Evolutionary conservation across 1,284 basidiomycete genomes (phyloP), one percentile per base, ranked within the genome.

Genomic region (Athelia sp.): DNA sequence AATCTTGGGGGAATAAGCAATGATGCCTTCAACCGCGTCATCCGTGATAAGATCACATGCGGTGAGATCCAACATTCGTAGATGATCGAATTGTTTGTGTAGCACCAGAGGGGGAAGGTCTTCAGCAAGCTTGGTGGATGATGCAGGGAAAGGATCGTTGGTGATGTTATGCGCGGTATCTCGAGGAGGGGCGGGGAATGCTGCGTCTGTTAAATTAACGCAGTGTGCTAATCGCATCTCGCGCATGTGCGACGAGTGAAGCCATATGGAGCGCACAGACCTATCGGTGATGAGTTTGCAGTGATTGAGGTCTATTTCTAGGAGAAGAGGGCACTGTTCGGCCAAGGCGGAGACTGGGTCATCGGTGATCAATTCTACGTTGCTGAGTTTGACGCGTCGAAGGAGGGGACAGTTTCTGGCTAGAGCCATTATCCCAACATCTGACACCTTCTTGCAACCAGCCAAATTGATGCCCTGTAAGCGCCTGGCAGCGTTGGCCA

Each of bases 401-500:
- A 99, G 78, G 38, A 87, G 72, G 13, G 82, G 82, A 63, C 90
- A 93, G 48, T 82, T 75, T 34, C 68, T 62, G 1, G 94, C 95
- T 21, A 99, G 75, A 1, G 86, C 83, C 46, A 84, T 66, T 26
- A 99, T 71, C 4, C 90, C 92, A 21, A 74, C 67, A 60, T 96
- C 90, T 10, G 91, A 87, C 35, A 99, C 79, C 51, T 78, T 76
- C 57, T 79, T 84, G 73, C 97, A 99, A 6, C 87, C 87, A 21
- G 83, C 82, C 40, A 99, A 72, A 65, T 98, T 99, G 65, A 98
- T 84, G 34, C 96, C 97, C 64, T 98, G 97, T 14, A 98, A 69
- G 51, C 84, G 83, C 53, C 73, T 80, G 46, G 91, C 90, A 26
- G 80, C 77, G 47, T 70, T 63, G 15, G 91, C 91, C 21, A 96